Evolutionary conservation across 768 basidiomycete genomes (phyloP), one percentile per base, ranked within the genome.

Genomic region (Macrolepiota fuliginosa): DNA sequence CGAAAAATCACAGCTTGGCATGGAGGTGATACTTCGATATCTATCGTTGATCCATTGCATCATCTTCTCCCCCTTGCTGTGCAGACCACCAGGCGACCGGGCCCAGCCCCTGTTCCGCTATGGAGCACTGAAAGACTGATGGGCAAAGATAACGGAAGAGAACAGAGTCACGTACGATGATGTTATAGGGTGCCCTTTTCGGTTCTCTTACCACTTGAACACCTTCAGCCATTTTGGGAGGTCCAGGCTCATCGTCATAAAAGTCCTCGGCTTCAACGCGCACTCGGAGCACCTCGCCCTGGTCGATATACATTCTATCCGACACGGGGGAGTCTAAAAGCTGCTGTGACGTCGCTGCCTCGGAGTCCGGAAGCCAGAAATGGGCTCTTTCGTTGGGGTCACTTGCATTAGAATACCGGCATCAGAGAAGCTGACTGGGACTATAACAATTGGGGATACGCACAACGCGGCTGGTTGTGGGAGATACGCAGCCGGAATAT

Each of bases 171-270:
- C 89, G 64, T 65, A 92, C 91, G 12, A 83, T 81, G 51, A 94
- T 79, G 27, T 82, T 86, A 74, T 91, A 94, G 2, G 90, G 89
- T 2, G 89, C 78, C 53, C 81, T 69, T 59, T 73, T 69, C 75
- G 77, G 72, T 63, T 87, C 86, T 46, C 72, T 73, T 65, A 79
- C 63, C 62, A 65, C 77, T 2, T 84, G 77, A 53, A 90, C 86
- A 0, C 90, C 91, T 54, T 92, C 90, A 0, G 80, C 73, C 47
- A 86, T 87, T 68, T 88, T 91, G 0, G 89, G 88, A 0, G 92
- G 91, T 0, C 92, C 92, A 1, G 92, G 92, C 63, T 93, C 92
- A 65, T 91, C 90, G 65, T 94, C 92, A 65, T 84, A 89, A 65
- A 93, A 94, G 66, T 92, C 90, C 66, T 92, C 92, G 2, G 81